These are phyloP conservation scores for Pilasporangium apinafurcum DNA, from an alignment of 352 stramenopile species.

Conservation along the genomic window DNA sequence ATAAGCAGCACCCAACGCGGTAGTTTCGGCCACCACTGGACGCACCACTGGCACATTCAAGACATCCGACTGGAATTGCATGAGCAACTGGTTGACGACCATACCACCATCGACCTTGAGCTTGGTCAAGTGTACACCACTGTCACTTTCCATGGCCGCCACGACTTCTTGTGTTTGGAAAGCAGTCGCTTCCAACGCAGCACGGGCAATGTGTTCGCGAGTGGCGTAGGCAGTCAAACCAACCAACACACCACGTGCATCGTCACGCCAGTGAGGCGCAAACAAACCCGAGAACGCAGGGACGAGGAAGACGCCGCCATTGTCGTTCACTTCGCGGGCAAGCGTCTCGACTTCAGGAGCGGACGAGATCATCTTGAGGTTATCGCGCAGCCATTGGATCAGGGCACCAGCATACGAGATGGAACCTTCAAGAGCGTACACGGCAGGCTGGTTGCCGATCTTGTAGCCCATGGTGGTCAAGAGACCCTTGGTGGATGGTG, in stretches of 20 bases:
- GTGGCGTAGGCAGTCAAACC: constrained; percentile 94
- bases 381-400: constrained; percentile 99
- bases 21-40: constrained; percentile 96
- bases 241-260: constrained; percentile 96
- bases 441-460: constrained; percentile 63
- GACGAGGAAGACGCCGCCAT: constrained; percentile 97
- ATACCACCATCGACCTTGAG: constrained; percentile 98
- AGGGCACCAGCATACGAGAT: constrained; percentile 95
- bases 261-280: constrained; percentile 94
- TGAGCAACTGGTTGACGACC: constrained; percentile 95
- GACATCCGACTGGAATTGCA: constrained; percentile 99
- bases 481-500: constrained; percentile 89
- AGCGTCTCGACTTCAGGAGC: constrained; percentile 88
- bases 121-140: constrained; percentile 83
- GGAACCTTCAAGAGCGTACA: constrained; percentile 97
- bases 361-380: constrained; percentile 92
- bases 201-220: constrained; percentile 94
- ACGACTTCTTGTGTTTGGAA: constrained; percentile 96
- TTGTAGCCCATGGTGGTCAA: constrained; percentile 93
- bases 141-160: constrained; percentile 92
- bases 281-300: constrained; percentile 97
- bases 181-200: constrained; percentile 93
- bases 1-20: constrained; percentile 95
- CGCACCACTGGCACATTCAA: constrained; percentile 91
- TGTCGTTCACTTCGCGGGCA: constrained; percentile 85